Conservation (phyloP, 75 land plant species). For the Larix kaempferi region DNA sequence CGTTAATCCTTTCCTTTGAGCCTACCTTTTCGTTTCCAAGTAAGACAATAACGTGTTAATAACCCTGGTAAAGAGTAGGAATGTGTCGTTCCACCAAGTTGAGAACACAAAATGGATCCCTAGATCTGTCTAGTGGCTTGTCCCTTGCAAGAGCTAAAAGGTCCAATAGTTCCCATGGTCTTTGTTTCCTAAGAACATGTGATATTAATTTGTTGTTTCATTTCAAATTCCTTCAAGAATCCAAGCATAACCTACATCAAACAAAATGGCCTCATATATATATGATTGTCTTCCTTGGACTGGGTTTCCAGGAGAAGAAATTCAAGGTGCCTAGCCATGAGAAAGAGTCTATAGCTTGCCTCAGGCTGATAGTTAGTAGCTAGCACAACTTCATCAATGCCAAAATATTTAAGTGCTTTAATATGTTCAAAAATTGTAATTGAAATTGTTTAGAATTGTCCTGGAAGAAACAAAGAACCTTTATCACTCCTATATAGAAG, state of each 20-base stretch:
- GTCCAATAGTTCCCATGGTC: slow-evolving; percentile 97
- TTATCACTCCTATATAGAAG: too few species aligned
- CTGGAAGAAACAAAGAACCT: too few species aligned
- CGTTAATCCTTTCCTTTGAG: too few species aligned
- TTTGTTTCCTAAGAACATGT: slow-evolving; percentile 91
- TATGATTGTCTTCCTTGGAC: too few species aligned
- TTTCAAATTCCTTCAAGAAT: slow-evolving; percentile 85
- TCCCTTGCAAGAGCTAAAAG: slow-evolving; percentile 88
- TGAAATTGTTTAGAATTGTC: not conserved
- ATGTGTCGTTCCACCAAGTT: too few species aligned
- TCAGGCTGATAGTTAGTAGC: slow-evolving; percentile 96
- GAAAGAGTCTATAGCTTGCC: slow-evolving; percentile 29
- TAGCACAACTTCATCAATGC: slow-evolving; percentile 83
- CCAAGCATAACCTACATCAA: slow-evolving; percentile 78
- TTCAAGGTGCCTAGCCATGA: not conserved
- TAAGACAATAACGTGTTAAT: too few species aligned
- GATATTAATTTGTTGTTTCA: slow-evolving; percentile 77
- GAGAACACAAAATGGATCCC: slow-evolving; percentile 86
- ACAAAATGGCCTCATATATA: not conserved
- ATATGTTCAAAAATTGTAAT: slow-evolving; percentile 36
- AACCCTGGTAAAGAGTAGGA: too few species aligned
- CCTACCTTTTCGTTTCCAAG: too few species aligned
- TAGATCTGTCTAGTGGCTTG: slow-evolving; percentile 72
- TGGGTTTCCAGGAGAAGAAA: not conserved
- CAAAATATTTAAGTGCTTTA: slow-evolving; percentile 83